Conservation (phyloP, 257 asterid species). For the Capsicum pubescens region DNA sequence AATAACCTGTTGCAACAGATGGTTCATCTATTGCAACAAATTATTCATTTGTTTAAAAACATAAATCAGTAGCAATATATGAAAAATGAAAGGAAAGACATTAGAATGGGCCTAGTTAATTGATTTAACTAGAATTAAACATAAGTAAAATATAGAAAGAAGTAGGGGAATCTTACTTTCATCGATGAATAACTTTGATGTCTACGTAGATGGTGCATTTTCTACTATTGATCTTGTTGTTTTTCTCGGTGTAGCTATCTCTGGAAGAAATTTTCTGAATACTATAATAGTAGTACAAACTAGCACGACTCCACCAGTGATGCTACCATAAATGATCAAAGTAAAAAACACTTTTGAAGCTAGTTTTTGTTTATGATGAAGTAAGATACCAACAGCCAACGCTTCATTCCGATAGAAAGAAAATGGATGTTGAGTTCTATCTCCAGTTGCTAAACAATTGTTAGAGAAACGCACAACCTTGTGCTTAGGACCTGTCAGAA, state of each 20-base stretch:
- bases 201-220: conserved; percentile 59
- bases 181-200: conserved; percentile 73
- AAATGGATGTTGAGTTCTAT: conserved; percentile 57
- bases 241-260: conserved; percentile 37
- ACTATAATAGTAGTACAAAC: conserved; percentile 43
- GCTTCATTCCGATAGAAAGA: conserved; percentile 75
- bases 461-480: conserved; percentile 47
- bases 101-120: too few species aligned
- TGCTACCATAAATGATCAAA: conserved; percentile 58
- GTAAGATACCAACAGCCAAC: conserved; percentile 79
- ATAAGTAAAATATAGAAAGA: neutral
- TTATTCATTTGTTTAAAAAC: too few species aligned
- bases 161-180: conserved; percentile 64
- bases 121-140: too few species aligned
- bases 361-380: conserved; percentile 50
- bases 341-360: conserved; percentile 48
- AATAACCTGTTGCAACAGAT: too few species aligned
- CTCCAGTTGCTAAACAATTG: conserved; percentile 63
- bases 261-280: conserved; percentile 51
- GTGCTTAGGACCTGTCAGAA: conserved; percentile 41
- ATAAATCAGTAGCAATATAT: too few species aligned
- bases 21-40: too few species aligned
- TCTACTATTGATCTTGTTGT: conserved; percentile 50
- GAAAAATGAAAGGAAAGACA: too few species aligned
- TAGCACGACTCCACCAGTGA: conserved; percentile 54